A percentile compares a stretch with the other conserved stretches of the same genome.
phyloP scores from a whole-genome alignment of 768 basidiomycete species.

The Kwoniella bestiolae region DNA sequence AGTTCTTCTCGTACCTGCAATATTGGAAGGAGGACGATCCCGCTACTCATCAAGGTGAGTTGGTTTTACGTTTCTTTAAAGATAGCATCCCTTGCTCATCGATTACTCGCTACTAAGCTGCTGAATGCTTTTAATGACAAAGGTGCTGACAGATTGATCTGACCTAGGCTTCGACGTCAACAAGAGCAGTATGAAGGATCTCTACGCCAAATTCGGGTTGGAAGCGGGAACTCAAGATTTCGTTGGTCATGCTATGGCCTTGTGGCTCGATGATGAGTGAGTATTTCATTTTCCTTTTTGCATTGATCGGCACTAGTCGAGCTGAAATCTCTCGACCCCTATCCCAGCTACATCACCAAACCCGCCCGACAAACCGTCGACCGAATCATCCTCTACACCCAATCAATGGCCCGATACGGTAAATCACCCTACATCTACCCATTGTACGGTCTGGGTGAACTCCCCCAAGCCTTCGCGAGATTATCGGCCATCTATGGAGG shows the following conservation, averaged over 20 bases:
- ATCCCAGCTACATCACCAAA: slow-evolving; percentile 82
- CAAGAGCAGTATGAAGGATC: slow-evolving; percentile 85
- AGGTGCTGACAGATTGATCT: no score
- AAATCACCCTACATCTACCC: slow-evolving; percentile 99
- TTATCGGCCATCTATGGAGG: slow-evolving; percentile 98
- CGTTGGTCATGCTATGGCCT: slow-evolving; percentile 98
- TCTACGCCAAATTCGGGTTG: slow-evolving; percentile 96
- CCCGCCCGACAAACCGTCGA: slow-evolving; percentile 88
- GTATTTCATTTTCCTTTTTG: slow-evolving; percentile 51
- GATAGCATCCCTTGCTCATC: neutral
- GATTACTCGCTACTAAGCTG: neutral
- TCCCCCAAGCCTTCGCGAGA: slow-evolving; percentile 97
- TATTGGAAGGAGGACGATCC: slow-evolving; percentile 93
- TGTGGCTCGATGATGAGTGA: slow-evolving; percentile 96
- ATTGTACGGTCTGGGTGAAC: slow-evolving; percentile 95
- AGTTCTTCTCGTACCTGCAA: slow-evolving; percentile 97
- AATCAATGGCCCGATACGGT: slow-evolving; percentile 98
- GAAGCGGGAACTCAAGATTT: slow-evolving; percentile 99
- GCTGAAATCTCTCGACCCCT: neutral
- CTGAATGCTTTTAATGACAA: no score
- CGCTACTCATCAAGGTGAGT: slow-evolving; percentile 88
- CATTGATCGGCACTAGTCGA: neutral
- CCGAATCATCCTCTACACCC: slow-evolving; percentile 94
- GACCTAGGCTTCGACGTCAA: slow-evolving; percentile 82
- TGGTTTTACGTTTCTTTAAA: no score